Evolutionary conservation across 2,329 filamentous ascomycete species (phyloP).

Genomic region (Fusarium udum): DNA sequence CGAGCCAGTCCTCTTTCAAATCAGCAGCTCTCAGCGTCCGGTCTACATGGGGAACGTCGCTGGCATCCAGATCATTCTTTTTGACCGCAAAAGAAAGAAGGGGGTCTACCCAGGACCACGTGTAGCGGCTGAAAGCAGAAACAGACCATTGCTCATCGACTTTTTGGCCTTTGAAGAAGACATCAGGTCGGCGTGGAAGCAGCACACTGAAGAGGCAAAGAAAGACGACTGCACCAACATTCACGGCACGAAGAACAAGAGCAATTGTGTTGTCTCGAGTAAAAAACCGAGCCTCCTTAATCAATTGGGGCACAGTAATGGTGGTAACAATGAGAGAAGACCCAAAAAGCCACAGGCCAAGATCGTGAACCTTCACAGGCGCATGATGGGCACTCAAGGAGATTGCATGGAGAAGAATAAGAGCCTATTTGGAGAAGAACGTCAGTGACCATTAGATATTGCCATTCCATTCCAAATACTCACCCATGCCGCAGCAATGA

Average conservation of each 20-base stretch:
- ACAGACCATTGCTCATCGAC: slow-evolving; percentile 73
- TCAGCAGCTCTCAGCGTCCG: slow-evolving; percentile 62
- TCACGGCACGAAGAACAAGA: slow-evolving; percentile 57
- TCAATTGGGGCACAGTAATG: slow-evolving; percentile 57
- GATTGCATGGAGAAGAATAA: slow-evolving; percentile 63
- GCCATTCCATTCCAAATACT: slow-evolving; percentile 44
- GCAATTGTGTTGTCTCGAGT: slow-evolving; percentile 50
- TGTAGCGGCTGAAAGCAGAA: slow-evolving; percentile 69
- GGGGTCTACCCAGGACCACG: slow-evolving; percentile 70
- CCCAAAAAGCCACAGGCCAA: slow-evolving; percentile 62
- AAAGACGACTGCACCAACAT: slow-evolving; percentile 56
- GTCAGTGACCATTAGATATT: not conserved
- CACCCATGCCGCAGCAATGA: slow-evolving; percentile 71
- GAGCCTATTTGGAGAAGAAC: slow-evolving; percentile 49
- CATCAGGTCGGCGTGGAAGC: slow-evolving; percentile 73
- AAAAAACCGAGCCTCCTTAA: slow-evolving; percentile 46
- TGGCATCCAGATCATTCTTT: slow-evolving; percentile 68
- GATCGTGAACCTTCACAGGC: slow-evolving; percentile 61
- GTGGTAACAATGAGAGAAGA: slow-evolving; percentile 57
- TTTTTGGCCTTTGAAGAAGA: slow-evolving; percentile 65
- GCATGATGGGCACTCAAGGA: slow-evolving; percentile 59
- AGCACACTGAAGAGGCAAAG: slow-evolving; percentile 60
- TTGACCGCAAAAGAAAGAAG: slow-evolving; percentile 64
- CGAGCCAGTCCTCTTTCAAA: slow-evolving; percentile 61
- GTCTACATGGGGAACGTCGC: slow-evolving; percentile 70